These are phyloP conservation scores for Pyricularia grisea DNA, from an alignment of 2,329 filamentous ascomycete genomes.

Conservation along the genomic window DNA sequence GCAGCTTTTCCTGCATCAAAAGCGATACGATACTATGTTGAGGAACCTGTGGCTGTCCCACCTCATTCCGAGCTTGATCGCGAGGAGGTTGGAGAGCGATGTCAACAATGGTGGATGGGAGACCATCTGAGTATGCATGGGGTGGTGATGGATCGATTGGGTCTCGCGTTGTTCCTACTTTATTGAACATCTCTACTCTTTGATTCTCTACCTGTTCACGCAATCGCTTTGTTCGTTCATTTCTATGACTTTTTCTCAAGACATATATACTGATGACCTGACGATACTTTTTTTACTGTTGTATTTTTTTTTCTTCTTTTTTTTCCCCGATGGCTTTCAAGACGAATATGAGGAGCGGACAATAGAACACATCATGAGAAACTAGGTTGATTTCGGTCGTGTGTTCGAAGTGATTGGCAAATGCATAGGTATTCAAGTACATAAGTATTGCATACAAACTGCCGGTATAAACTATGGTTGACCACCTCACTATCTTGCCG, in stretches of 20 bases:
- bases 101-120: slow-evolving; percentile 98
- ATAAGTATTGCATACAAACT: too few species aligned
- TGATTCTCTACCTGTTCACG: background rate
- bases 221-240: background rate
- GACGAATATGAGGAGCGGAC: background rate
- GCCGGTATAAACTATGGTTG: too few species aligned
- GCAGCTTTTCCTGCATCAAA: slow-evolving; percentile 88
- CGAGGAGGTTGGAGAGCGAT: slow-evolving; percentile 83
- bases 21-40: slow-evolving; percentile 81
- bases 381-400: too few species aligned
- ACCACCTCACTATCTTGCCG: too few species aligned
- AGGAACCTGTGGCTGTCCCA: slow-evolving; percentile 81
- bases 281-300: background rate
- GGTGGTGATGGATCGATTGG: background rate
- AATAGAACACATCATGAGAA: background rate
- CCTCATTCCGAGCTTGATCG: slow-evolving; percentile 80
- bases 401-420: too few species aligned
- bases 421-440: too few species aligned
- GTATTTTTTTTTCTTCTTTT: background rate
- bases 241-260: too few species aligned
- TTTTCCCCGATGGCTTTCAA: background rate
- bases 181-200: background rate
- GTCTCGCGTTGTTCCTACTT: background rate
- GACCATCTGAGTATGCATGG: slow-evolving; percentile 42
- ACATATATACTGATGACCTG: background rate